Evolutionary conservation across 805 yeast species (phyloP), one percentile per base, ranked within the genome.

Genomic region (Kregervanrija fluxuum): DNA sequence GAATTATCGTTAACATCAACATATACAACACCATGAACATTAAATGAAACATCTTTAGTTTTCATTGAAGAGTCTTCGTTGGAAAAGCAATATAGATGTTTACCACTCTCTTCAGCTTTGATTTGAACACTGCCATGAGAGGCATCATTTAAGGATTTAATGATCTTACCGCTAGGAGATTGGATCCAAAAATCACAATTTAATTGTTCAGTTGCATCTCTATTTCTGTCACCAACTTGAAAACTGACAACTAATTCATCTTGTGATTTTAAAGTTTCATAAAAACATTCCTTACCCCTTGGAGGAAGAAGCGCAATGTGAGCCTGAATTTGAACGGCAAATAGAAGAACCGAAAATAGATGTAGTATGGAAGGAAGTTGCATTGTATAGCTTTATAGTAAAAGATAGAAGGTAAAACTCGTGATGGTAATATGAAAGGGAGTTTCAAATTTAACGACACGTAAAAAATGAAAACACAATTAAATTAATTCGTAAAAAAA

Each of bases 221-320:
- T 80, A 55, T 87, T 83, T 66, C 97, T 79, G 59, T 90, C 88
- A 52, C 97, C 97, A 42, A 86, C 95, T 68, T 91, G 99, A 77
- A 83, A 91, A 40, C 88, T 75, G 49, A 91, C 82, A 14, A 95
- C 84, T 54, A 91, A 70, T 64, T 85, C 88, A 66, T 91, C 99
- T 54, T 86, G 85, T 56, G 74, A 74, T 61, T 82, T 85, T 69
- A 93, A 73, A 47, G 74, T 74, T 61, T 93, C 98, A 57, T 74
- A 88, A 67, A 88, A 91, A 67, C 99, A 91, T 58, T 83, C 83
- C 60, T 82, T 83, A 28, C 95, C 93, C 55, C 82, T 73, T 13
- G 96, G 80, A 11, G 93, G 88, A 45, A 90, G 68, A 50, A 86
- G 70, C 33, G 87, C 91, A 56, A 86, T 87, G 64, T 88, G 96